Evolutionary conservation across 345 rosid species (phyloP).

Genomic region (Eucalyptus erythrocorys): DNA sequence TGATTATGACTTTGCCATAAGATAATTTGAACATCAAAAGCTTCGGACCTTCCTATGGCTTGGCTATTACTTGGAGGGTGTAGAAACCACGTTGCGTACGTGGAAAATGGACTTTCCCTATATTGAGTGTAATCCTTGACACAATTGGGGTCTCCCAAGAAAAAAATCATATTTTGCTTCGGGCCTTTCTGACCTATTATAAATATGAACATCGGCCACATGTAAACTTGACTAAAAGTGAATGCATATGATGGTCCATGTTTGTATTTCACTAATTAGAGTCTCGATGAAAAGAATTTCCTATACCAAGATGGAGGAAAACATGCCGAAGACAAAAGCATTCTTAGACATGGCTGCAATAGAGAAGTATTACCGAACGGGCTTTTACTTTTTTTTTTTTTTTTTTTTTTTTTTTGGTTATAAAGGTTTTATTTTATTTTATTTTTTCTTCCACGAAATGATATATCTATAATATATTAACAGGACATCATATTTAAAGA

Average conservation of each 20-base stretch:
- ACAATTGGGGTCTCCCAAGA: not conserved
- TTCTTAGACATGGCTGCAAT: not conserved
- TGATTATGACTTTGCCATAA: not conserved
- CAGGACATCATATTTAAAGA: not conserved
- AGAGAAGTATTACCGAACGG: not conserved
- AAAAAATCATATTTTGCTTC: not conserved
- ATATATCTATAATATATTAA: not conserved
- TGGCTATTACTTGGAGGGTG: not conserved
- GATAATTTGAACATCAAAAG: not conserved
- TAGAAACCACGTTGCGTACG: not conserved
- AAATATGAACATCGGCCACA: not conserved
- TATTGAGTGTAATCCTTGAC: not conserved
- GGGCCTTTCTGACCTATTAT: not conserved
- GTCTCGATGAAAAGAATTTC: not conserved
- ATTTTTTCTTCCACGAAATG: not conserved
- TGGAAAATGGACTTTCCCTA: not conserved
- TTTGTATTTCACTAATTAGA: not conserved
- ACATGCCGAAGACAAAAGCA: not conserved
- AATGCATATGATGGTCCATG: not conserved
- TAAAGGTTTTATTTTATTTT: too few relatives aligned
- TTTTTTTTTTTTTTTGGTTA: not conserved
- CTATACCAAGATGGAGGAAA: not conserved
- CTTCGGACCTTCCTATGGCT: not conserved
- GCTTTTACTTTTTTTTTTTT: not conserved
- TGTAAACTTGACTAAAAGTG: not conserved